These are phyloP conservation scores for Arthrobotrys sphaeroides DNA, from an alignment of 2,329 filamentous ascomycete genomes.

Conservation along the genomic window DNA sequence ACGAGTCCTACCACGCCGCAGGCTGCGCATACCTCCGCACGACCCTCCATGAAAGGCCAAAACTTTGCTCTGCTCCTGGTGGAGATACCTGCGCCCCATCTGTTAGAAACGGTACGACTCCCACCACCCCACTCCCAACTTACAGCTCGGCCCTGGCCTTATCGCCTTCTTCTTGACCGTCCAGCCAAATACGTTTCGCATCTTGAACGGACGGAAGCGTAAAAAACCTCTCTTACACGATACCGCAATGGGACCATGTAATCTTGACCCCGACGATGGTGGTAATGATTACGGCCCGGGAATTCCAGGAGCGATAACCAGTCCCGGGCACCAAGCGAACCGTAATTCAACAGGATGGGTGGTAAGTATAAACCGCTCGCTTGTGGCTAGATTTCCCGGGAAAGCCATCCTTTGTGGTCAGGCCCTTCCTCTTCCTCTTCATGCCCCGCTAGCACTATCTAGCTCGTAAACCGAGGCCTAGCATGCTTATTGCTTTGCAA, in stretches of 20 bases:
- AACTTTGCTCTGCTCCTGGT: not conserved
- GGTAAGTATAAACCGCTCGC: no score
- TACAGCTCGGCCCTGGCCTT: conserved; percentile 14
- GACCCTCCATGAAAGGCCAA: not conserved
- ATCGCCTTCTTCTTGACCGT: conserved; percentile 8
- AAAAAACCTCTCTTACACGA: not conserved
- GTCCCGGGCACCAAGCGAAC: not conserved
- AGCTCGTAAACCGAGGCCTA: no score
- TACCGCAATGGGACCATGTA: not conserved
- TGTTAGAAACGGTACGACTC: not conserved
- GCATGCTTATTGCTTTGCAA: no score
- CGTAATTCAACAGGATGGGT: no score
- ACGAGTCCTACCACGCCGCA: not conserved
- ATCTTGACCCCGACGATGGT: not conserved
- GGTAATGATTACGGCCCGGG: no score
- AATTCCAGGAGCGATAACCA: not conserved
- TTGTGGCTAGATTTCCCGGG: no score
- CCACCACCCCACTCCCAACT: not conserved
- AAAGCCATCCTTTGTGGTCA: no score
- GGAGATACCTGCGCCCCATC: not conserved
- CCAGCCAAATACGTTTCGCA: not conserved
- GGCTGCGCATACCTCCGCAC: not conserved
- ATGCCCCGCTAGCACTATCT: no score
- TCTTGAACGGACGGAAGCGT: no score
- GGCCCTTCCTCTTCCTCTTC: no score